A percentile compares a stretch with the other conserved stretches of the same genome.
Conservation (phyloP, 768 basidiomycete species). For the Lentinula raphanica region DNA sequence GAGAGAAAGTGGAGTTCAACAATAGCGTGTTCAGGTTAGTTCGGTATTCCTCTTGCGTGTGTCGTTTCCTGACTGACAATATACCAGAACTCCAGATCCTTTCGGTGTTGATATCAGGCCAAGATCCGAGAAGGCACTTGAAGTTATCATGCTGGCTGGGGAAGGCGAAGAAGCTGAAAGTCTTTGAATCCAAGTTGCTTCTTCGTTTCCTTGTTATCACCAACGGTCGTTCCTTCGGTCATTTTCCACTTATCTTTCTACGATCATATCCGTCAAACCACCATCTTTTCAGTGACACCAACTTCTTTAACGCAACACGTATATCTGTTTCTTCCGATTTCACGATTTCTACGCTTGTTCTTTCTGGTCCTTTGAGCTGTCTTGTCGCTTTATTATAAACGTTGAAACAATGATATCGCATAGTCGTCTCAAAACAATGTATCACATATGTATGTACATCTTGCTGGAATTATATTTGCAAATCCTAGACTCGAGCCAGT, state of each 20-base stretch:
- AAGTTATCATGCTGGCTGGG: slow-evolving; percentile 2
- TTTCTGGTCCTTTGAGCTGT: neutral
- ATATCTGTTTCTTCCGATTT: no score
- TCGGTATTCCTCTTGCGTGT: slow-evolving; percentile 11
- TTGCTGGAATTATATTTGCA: neutral
- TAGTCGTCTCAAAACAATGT: slow-evolving; percentile 10
- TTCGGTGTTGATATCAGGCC: slow-evolving; percentile 49
- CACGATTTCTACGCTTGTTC: no score
- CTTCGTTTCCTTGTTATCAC: no score
- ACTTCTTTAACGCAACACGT: no score
- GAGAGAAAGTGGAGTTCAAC: slow-evolving; percentile 39
- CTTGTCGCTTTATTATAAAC: neutral
- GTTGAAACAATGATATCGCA: neutral
- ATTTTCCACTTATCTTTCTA: neutral
- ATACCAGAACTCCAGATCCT: slow-evolving; percentile 37
- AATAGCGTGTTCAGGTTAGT: slow-evolving; percentile 57
- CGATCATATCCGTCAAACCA: no score
- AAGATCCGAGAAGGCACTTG: slow-evolving; percentile 18
- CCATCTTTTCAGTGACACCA: no score
- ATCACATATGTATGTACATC: slow-evolving; percentile 16
- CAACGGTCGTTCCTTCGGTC: neutral
- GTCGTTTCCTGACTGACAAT: neutral
- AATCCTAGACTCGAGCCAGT: no score
- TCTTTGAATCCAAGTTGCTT: no score
- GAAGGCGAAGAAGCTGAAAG: neutral